phyloP scores from a whole-genome alignment of 2,329 filamentous ascomycete species.

The Davidsoniella australis region DNA sequence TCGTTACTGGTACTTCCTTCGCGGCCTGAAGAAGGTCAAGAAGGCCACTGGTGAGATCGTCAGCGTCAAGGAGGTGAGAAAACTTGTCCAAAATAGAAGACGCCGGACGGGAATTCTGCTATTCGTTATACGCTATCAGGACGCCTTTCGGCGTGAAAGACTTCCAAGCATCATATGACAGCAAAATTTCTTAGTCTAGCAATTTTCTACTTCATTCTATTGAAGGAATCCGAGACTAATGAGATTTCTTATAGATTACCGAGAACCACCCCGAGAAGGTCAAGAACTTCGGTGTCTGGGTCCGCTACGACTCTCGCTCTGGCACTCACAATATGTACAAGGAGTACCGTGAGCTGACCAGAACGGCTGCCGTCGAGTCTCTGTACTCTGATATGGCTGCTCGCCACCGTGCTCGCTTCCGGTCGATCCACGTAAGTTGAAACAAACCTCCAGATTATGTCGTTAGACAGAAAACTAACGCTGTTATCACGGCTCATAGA shows the following conservation, averaged over 20 bases:
- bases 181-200: not conserved
- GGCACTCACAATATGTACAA: conserved; percentile 99
- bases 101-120: not conserved
- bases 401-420: conserved; percentile 89
- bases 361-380: conserved; percentile 85
- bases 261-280: conserved; percentile 99
- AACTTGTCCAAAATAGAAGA: not conserved
- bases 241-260: conserved; percentile 46
- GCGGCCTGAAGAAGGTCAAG: conserved; percentile 99
- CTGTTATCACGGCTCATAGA: conserved; percentile 33
- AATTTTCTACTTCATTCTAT: not conserved
- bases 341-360: conserved; percentile 98
- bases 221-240: not conserved
- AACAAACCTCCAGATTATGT: not conserved
- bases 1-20: conserved; percentile 99
- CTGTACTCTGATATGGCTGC: conserved; percentile 99
- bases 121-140: not conserved
- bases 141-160: not conserved
- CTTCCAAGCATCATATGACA: not conserved
- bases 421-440: conserved; percentile 84
- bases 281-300: conserved; percentile 99
- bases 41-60: conserved; percentile 99
- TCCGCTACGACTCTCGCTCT: conserved; percentile 98
- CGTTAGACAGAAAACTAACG: not conserved
- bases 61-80: conserved; percentile 76